Conservation (phyloP, 441 rosid species). For the Pelargonium australe region DNA sequence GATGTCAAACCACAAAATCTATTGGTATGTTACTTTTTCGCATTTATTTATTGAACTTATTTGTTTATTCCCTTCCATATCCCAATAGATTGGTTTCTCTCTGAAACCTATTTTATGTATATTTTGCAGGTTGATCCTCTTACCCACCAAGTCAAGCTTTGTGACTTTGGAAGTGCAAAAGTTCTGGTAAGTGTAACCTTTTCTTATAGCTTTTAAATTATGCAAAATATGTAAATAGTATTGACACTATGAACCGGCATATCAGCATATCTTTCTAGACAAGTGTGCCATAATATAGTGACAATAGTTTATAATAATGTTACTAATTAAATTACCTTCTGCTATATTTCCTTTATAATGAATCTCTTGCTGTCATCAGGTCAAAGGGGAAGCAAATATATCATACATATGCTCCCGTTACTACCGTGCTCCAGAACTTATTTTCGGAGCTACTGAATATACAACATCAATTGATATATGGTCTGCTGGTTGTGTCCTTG, state of each 20-base stretch:
- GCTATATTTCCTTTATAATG: background rate
- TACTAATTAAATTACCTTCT: background rate
- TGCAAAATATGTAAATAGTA: background rate
- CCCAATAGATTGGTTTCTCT: background rate
- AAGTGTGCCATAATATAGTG: background rate
- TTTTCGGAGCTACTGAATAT: slow-evolving; percentile 96
- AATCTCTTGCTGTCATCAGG: slow-evolving; percentile 34
- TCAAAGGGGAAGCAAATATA: slow-evolving; percentile 87
- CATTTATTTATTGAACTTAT: background rate
- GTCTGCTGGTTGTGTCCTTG: slow-evolving; percentile 99
- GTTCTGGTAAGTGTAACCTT: slow-evolving; percentile 54
- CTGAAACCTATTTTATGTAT: slow-evolving; percentile 12
- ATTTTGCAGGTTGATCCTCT: slow-evolving; percentile 86
- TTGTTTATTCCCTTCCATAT: background rate
- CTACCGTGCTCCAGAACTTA: slow-evolving; percentile 97
- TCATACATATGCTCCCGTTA: slow-evolving; percentile 93
- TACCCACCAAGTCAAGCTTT: slow-evolving; percentile 94
- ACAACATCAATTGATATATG: slow-evolving; percentile 96
- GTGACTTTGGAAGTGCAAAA: slow-evolving; percentile 99
- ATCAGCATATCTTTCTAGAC: background rate
- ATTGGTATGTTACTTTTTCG: slow-evolving; percentile 45
- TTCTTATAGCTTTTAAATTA: background rate
- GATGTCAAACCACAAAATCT: slow-evolving; percentile 98
- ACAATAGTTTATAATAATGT: background rate
- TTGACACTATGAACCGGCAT: background rate